Evolutionary conservation across 768 basidiomycete genomes (phyloP), one percentile per base, ranked within the genome.

Genomic region (Boletus rubropictus): DNA sequence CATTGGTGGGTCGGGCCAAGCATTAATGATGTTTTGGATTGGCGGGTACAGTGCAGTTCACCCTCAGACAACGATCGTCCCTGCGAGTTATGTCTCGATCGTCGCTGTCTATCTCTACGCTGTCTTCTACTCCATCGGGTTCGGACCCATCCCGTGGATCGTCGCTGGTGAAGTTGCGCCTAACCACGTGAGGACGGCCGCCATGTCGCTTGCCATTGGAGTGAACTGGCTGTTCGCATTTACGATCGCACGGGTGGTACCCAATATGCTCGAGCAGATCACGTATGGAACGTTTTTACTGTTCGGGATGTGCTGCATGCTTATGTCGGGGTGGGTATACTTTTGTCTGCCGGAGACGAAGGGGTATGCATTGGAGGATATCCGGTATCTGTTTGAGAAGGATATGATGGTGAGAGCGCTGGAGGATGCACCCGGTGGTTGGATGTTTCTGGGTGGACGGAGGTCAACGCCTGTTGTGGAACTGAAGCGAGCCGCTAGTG

Each of bases 1-100:
- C 35, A 62, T 74, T 33, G 76, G 77, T 11, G 74, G 75, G 18
- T 46, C 77, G 5, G 75, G 76, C 6, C 79, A 79, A 52, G 70
- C 70, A 10, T 28, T 41, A 17, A 53, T 50, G 59, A 72, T 72
- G 70, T 50, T 72, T 17, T 72, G 65, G 65, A 64, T 70, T 27
- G 68, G 58, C 7, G 66, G 64, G 27, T 72, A 68, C 49, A 51
- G 49, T 18, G 68, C 56, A 20, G 35, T 64, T 10, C 71, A 72
- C 48, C 60, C 65, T 1, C 48, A 56, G 35, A 5, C 42, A 1
- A 60, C 46, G 25, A 35, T 69, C 36, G 60, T 63, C 3, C 60
- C 65, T 39, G 63, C 67, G 7, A 64, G 64, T 5, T 71, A 71
- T 42, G 62, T 72, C 36, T 72, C 70, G 5, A 61, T 71, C 52